Evolutionary conservation across 176 grass and related monocot genomes (phyloP).

Genomic region (Musa troglodytarum): DNA sequence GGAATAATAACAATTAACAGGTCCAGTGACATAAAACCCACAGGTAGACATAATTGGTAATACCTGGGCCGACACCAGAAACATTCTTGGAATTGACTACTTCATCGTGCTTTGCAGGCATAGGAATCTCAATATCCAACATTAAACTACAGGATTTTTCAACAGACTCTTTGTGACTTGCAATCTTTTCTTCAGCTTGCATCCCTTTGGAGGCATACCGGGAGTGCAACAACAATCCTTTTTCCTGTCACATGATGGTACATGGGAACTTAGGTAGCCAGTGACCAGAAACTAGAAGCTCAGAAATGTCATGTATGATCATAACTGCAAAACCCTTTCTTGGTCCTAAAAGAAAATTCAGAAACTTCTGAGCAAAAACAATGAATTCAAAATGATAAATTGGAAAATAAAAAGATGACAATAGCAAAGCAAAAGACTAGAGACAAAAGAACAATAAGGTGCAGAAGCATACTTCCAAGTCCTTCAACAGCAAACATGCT

Average conservation of each 20-base stretch:
- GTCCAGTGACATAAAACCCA: neutral
- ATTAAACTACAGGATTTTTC: constrained; percentile 18
- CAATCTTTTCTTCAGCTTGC: constrained; percentile 25
- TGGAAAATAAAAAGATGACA: neutral
- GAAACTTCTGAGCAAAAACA: neutral
- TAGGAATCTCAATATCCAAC: constrained; percentile 33
- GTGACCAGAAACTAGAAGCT: too few relatives aligned
- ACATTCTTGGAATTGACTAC: neutral
- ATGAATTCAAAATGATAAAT: neutral
- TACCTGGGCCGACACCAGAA: constrained; percentile 29
- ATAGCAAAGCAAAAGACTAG: too few relatives aligned
- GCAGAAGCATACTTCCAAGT: constrained; percentile 47
- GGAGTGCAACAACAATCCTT: constrained; percentile 34
- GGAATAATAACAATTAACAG: neutral
- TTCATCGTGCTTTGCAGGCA: constrained; percentile 17
- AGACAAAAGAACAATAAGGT: neutral
- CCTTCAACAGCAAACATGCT: constrained; percentile 66
- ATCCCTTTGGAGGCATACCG: constrained; percentile 39
- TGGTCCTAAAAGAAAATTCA: neutral
- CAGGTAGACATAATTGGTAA: neutral
- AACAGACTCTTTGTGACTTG: constrained; percentile 7
- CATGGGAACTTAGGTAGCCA: neutral
- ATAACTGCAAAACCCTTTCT: neutral
- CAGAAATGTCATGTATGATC: neutral
- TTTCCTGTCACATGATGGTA: constrained; percentile 41